phyloP scores from a whole-genome alignment of 176 grass and related monocot genomes.

The Chrysopogon serrulatus region DNA sequence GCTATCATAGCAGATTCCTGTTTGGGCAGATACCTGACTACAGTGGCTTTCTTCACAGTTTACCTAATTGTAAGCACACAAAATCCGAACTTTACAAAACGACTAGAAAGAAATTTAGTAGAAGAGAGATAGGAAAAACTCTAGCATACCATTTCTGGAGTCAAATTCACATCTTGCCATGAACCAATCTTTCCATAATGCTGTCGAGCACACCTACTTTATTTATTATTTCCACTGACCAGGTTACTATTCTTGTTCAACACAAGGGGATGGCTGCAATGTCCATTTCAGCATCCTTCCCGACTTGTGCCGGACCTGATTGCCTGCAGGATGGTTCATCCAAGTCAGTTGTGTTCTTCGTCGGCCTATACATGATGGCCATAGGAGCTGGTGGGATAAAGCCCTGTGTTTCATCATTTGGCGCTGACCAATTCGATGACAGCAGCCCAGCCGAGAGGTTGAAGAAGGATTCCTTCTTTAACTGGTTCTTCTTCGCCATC shows the following conservation, averaged over 20 bases:
- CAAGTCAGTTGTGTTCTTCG: slow-evolving; percentile 47
- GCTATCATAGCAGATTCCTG: slow-evolving; percentile 73
- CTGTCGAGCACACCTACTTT: not conserved
- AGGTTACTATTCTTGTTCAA: slow-evolving; percentile 13
- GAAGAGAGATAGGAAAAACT: not conserved
- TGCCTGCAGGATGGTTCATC: slow-evolving; percentile 11
- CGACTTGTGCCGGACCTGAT: not conserved
- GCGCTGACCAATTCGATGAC: slow-evolving; percentile 83
- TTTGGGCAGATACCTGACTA: slow-evolving; percentile 64
- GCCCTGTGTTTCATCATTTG: slow-evolving; percentile 76
- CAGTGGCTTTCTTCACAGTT: slow-evolving; percentile 47
- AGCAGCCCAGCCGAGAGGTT: slow-evolving; percentile 31
- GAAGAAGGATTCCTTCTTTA: slow-evolving; percentile 68
- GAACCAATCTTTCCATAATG: not conserved
- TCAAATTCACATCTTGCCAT: not conserved
- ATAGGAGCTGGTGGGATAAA: slow-evolving; percentile 69
- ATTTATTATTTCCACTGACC: not conserved
- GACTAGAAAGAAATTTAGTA: not conserved
- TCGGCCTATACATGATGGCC: slow-evolving; percentile 70
- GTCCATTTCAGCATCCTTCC: slow-evolving; percentile 65
- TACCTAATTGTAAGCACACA: slow-evolving; percentile 57
- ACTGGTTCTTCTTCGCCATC: slow-evolving; percentile 87
- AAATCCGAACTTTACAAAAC: not conserved
- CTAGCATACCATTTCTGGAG: not conserved
- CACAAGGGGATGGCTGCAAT: slow-evolving; percentile 68